phyloP scores from a whole-genome alignment of 2,329 filamentous ascomycete species.

The Talaromyces amestolkiae region DNA sequence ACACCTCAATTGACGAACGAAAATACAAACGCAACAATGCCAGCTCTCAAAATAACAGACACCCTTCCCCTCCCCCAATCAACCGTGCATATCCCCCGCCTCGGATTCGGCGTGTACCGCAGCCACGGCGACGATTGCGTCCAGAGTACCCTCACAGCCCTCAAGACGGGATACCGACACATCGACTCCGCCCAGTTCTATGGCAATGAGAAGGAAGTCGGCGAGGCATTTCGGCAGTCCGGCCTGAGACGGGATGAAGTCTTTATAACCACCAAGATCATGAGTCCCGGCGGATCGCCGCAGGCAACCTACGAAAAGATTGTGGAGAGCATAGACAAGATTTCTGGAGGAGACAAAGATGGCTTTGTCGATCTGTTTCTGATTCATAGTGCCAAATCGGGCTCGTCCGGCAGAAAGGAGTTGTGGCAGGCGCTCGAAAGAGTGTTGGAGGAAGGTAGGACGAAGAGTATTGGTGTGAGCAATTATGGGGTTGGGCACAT shows the following conservation, averaged over 20 bases:
- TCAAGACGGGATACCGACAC: conserved; percentile 53
- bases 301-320: conserved; percentile 61
- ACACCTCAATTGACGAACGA: not conserved
- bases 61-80: conserved; percentile 52
- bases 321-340: conserved; percentile 61
- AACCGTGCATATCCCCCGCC: conserved; percentile 57
- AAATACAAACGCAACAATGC: conserved; percentile 26
- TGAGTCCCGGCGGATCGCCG: conserved; percentile 52
- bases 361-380: conserved; percentile 71
- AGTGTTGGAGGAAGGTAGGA: conserved; percentile 58
- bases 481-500: conserved; percentile 69
- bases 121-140: conserved; percentile 56
- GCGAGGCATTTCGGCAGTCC: conserved; percentile 59
- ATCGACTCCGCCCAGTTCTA: conserved; percentile 66
- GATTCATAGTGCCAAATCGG: conserved; percentile 63
- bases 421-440: conserved; percentile 67
- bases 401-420: conserved; percentile 55
- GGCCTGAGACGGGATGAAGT: conserved; percentile 54
- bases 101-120: conserved; percentile 71
- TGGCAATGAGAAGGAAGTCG: conserved; percentile 66
- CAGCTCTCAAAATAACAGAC: conserved; percentile 46
- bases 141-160: conserved; percentile 57
- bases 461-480: conserved; percentile 67
- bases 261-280: conserved; percentile 70
- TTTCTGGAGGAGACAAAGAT: conserved; percentile 48